These are phyloP conservation scores for Dothideomycetes sp. DNA, from an alignment of 2,329 filamentous ascomycete genomes.

Conservation along the genomic window DNA sequence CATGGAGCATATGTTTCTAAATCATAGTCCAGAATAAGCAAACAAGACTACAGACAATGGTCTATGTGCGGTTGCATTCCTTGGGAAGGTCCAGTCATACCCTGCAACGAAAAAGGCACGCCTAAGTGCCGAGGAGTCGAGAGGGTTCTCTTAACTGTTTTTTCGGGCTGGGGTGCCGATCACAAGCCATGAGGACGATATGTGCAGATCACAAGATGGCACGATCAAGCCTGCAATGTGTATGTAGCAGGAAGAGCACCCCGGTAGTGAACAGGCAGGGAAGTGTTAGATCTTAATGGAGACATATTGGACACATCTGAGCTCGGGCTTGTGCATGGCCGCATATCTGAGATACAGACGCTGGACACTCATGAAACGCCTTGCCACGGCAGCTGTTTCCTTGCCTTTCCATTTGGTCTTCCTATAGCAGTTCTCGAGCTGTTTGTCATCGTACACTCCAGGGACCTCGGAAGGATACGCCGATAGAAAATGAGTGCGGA, in stretches of 20 bases:
- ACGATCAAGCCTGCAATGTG: background rate
- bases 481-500: background rate
- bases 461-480: slow-evolving; percentile 1
- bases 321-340: slow-evolving; percentile 1
- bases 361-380: slow-evolving; percentile 1
- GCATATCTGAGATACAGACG: slow-evolving; percentile 1
- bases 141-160: background rate
- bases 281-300: background rate
- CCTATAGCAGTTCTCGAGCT: background rate
- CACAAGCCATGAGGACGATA: slow-evolving; percentile 1
- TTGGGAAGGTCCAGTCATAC: background rate
- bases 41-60: slow-evolving; percentile 1
- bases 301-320: background rate
- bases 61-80: slow-evolving; percentile 1
- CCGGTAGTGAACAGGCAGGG: background rate
- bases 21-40: slow-evolving; percentile 1
- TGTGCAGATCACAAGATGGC: background rate
- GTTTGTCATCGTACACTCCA: slow-evolving; percentile 1
- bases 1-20: slow-evolving; percentile 1
- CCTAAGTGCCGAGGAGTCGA: background rate
- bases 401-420: background rate
- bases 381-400: background rate
- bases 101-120: background rate
- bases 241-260: no score
- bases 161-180: slow-evolving; percentile 1